phyloP scores from a whole-genome alignment of 441 rosid genomes.

The Manihot esculenta region DNA sequence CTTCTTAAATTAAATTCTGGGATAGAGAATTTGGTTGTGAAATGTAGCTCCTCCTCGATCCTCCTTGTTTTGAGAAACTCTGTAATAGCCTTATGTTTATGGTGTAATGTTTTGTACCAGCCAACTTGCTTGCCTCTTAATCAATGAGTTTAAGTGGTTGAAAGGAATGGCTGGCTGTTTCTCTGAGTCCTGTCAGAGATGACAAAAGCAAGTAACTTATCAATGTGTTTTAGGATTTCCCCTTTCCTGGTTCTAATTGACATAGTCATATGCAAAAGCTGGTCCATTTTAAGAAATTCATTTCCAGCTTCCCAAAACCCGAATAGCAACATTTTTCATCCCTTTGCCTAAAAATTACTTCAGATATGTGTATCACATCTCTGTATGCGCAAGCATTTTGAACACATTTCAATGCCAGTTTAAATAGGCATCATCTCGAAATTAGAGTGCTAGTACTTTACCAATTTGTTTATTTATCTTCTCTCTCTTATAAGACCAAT shows the following conservation, averaged over 20 bases:
- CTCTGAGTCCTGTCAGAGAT: neutral
- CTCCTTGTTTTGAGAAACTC: neutral
- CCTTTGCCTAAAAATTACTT: slow-evolving; percentile 4
- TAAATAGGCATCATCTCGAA: slow-evolving; percentile 5
- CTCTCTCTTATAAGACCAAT: slow-evolving; percentile 1
- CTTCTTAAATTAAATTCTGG: neutral
- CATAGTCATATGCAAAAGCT: neutral
- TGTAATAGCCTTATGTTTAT: too few species aligned
- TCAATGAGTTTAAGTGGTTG: slow-evolving; percentile 2
- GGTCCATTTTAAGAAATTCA: neutral
- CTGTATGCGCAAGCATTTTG: neutral
- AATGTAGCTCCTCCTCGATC: neutral
- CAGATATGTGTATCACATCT: slow-evolving; percentile 1
- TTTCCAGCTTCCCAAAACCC: neutral
- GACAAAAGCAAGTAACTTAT: neutral
- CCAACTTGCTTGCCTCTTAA: neutral
- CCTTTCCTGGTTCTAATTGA: neutral
- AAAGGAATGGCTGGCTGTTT: neutral
- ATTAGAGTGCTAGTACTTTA: neutral
- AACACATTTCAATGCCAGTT: neutral
- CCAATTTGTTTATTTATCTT: neutral
- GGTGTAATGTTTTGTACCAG: neutral
- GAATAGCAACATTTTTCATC: neutral
- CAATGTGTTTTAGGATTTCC: neutral
- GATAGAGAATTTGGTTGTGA: neutral